phyloP scores from a whole-genome alignment of 2,329 filamentous ascomycete species.

The Camillea tinctor region DNA sequence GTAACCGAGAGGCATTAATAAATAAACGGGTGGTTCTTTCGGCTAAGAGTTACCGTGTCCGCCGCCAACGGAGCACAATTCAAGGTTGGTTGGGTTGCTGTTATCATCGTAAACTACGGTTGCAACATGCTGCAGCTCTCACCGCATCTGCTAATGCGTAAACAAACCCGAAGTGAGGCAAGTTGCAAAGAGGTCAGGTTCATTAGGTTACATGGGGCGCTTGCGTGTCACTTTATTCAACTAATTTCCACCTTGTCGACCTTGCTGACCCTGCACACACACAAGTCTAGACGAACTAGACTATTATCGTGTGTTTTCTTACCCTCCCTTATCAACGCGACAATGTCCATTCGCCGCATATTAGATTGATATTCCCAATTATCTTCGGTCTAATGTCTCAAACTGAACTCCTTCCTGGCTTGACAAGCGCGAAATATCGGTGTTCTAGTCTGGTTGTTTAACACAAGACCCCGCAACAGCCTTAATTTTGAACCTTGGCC shows the following conservation, averaged over 20 bases:
- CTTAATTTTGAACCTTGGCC: not conserved
- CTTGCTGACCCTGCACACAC: not conserved
- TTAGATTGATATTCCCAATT: not conserved
- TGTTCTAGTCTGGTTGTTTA: not conserved
- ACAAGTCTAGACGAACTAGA: not conserved
- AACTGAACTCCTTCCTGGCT: not conserved
- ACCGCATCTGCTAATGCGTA: not conserved
- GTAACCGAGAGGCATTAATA: not conserved
- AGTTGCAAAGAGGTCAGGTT: not conserved
- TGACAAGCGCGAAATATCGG: not conserved
- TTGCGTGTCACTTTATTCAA: not conserved
- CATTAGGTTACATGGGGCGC: conserved; percentile 3
- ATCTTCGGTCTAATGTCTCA: not conserved
- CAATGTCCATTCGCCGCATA: not conserved
- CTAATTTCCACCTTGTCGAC: conserved; percentile 6
- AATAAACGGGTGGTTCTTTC: not conserved
- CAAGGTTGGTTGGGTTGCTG: not conserved
- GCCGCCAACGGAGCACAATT: not conserved
- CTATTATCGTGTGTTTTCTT: not conserved
- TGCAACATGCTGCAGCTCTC: not conserved
- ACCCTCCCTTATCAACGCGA: not conserved
- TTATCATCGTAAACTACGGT: not conserved
- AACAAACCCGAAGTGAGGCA: not conserved
- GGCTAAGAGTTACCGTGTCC: not conserved
- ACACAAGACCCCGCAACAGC: not conserved